These are phyloP conservation scores for Trypethelium eluteriae DNA, from an alignment of 495 filamentous ascomycete species.

Conservation along the genomic window DNA sequence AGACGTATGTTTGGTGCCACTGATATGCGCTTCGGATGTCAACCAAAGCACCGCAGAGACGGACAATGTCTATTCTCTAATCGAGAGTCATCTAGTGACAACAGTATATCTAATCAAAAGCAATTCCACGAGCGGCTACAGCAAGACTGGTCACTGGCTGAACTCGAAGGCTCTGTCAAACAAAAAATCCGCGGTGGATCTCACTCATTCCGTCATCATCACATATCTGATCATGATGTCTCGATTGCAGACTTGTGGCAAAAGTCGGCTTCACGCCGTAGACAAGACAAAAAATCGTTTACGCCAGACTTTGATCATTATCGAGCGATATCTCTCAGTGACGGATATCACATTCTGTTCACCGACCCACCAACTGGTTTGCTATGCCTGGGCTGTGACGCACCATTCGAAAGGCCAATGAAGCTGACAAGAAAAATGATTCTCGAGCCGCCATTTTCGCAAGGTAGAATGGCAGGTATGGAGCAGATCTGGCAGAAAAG, in stretches of 20 bases:
- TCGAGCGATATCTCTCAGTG: conserved; percentile 59
- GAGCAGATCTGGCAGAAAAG: not conserved
- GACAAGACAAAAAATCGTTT: not conserved
- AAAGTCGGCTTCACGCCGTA: not conserved
- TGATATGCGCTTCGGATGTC: not conserved
- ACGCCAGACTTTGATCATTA: conserved; percentile 51
- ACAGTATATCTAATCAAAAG: not conserved
- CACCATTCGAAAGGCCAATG: conserved; percentile 49
- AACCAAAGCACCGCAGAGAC: not conserved
- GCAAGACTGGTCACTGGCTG: not conserved
- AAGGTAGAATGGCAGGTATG: conserved; percentile 8
- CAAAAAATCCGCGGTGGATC: not conserved
- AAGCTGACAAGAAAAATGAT: conserved; percentile 45
- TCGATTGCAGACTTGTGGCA: conserved; percentile 10
- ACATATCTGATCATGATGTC: not conserved
- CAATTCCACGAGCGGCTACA: not conserved
- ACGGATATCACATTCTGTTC: conserved; percentile 63
- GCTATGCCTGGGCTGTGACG: conserved; percentile 61
- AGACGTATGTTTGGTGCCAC: conserved; percentile 5
- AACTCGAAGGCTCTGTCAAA: conserved; percentile 7
- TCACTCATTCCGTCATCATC: not conserved
- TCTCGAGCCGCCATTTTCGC: conserved; percentile 36
- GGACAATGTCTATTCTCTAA: not conserved
- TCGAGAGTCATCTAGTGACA: too few species aligned
- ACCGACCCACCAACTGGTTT: conserved; percentile 53